These are phyloP conservation scores for Galerina marginata DNA, from an alignment of 768 basidiomycete genomes.

Conservation along the genomic window DNA sequence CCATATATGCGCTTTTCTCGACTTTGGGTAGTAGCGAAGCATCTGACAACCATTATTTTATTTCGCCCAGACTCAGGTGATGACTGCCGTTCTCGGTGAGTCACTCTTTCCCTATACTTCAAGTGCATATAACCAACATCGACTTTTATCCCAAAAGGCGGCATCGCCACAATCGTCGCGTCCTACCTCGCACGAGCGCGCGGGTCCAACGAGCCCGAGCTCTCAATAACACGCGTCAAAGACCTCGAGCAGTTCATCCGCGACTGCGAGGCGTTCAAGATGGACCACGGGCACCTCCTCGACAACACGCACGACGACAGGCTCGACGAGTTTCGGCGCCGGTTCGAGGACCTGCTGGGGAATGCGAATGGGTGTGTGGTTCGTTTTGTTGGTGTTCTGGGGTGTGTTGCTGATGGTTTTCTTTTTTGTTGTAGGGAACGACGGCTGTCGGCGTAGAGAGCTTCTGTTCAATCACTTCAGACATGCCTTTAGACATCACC, in stretches of 20 bases:
- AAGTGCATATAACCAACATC: background rate
- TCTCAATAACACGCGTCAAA: constrained; percentile 58
- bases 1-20: background rate
- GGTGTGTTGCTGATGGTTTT: background rate
- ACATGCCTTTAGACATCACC: background rate
- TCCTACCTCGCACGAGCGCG: constrained; percentile 75
- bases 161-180: constrained; percentile 69
- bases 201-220: constrained; percentile 73
- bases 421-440: constrained; percentile 11
- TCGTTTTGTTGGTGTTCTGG: background rate
- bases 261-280: constrained; percentile 58
- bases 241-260: constrained; percentile 73
- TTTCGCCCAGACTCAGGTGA: constrained; percentile 36
- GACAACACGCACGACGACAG: constrained; percentile 41
- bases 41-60: background rate
- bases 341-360: constrained; percentile 36
- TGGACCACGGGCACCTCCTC: constrained; percentile 57
- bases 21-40: too few species aligned
- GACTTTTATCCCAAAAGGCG: constrained; percentile 43
- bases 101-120: background rate
- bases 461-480: background rate
- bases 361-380: constrained; percentile 31
- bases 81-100: constrained; percentile 44
- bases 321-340: constrained; percentile 22
- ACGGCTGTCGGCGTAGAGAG: constrained; percentile 5